A percentile compares a stretch with the other conserved stretches of the same genome.
Evolutionary conservation across 129 eudicot species (phyloP).

Genomic region (Ambrosia trifida): DNA sequence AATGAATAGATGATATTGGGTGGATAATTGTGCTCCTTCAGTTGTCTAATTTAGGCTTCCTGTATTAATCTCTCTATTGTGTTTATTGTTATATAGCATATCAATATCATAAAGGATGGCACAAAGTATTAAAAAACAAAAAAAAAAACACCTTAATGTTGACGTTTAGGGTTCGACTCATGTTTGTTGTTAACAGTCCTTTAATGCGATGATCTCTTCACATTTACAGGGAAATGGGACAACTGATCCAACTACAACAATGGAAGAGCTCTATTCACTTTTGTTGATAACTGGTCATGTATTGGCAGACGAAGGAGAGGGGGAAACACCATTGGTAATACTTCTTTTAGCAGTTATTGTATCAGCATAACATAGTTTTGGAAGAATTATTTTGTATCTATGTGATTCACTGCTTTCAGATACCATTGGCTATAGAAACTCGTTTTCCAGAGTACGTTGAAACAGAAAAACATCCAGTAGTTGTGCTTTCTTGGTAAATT

Average conservation of each 20-base stretch:
- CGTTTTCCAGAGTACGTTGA: constrained; percentile 50
- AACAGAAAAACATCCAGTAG: constrained; percentile 85
- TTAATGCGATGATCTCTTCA: constrained; percentile 15
- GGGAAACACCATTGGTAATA: constrained; percentile 84
- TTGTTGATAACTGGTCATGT: constrained; percentile 86
- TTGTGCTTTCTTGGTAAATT: constrained; percentile 72
- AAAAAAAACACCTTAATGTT: constrained; percentile 1
- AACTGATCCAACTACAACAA: constrained; percentile 73
- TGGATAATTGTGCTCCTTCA: neutral
- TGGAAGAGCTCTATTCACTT: constrained; percentile 95
- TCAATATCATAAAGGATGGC: neutral
- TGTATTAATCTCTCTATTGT: neutral
- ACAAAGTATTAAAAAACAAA: constrained; percentile 10
- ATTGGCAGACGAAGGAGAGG: constrained; percentile 96
- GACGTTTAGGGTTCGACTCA: constrained; percentile 20
- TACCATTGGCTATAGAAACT: constrained; percentile 71
- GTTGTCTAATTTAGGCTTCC: neutral
- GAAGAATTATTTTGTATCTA: neutral
- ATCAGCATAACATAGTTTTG: neutral
- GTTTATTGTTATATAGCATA: constrained; percentile 17
- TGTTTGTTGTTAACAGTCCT: neutral
- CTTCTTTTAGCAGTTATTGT: constrained; percentile 6
- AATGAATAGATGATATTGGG: constrained; percentile 2
- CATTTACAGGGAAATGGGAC: constrained; percentile 62
- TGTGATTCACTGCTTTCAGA: constrained; percentile 47